phyloP scores from a whole-genome alignment of 176 grass and related monocot species.

The Avena eriantha region DNA sequence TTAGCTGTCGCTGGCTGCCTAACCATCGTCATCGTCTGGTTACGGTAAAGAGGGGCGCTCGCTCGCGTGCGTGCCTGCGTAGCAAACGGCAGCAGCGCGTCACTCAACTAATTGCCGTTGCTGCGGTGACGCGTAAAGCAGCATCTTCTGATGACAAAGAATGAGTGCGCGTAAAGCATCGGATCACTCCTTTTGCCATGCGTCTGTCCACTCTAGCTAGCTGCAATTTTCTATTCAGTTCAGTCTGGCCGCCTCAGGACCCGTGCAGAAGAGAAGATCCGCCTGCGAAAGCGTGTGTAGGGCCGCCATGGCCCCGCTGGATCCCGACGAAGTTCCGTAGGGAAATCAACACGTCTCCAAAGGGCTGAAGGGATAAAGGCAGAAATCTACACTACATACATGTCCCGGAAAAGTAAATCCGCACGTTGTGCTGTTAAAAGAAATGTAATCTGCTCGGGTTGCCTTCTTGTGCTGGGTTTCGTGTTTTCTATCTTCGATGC shows the following conservation, averaged over 20 bases:
- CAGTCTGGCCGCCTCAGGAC: background rate
- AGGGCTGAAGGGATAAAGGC: background rate
- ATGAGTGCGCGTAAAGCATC: too few species aligned
- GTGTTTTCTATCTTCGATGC: background rate
- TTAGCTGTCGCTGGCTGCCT: too few species aligned
- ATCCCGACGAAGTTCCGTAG: background rate
- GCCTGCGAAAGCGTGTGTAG: background rate
- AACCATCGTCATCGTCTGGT: too few species aligned
- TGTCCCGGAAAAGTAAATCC: background rate
- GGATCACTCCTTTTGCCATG: too few species aligned
- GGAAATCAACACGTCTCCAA: background rate
- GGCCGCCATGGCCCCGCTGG: background rate
- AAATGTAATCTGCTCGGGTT: background rate
- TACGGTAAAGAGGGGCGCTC: too few species aligned
- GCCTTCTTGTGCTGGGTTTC: background rate
- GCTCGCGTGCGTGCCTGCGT: too few species aligned
- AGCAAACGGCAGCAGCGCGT: too few species aligned
- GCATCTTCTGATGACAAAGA: too few species aligned
- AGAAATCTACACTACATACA: background rate
- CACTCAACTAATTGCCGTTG: too few species aligned
- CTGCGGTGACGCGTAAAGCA: too few species aligned
- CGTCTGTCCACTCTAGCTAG: too few species aligned
- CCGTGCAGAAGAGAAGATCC: constrained; percentile 40
- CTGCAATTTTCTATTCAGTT: constrained; percentile 1
- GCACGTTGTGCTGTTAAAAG: background rate